These are phyloP conservation scores for Calonectria multiphialidica DNA, from an alignment of 2,329 filamentous ascomycete species.

Conservation along the genomic window DNA sequence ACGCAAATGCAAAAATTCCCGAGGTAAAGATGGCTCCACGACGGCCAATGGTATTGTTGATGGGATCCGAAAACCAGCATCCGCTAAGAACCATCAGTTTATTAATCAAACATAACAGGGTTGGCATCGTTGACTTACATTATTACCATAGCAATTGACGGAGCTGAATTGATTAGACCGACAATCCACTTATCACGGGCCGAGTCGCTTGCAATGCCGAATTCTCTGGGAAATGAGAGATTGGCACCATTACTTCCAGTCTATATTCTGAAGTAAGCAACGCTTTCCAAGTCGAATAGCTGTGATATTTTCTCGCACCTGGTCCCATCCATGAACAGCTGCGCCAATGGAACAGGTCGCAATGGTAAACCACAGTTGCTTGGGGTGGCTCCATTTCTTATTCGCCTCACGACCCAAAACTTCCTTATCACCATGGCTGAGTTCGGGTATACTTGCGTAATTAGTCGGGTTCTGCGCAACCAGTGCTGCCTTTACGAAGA, in stretches of 20 bases:
- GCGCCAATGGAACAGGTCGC: slow-evolving; percentile 46
- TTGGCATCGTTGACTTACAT: neutral
- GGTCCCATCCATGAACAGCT: slow-evolving; percentile 58
- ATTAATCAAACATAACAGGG: neutral
- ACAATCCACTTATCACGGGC: slow-evolving; percentile 61
- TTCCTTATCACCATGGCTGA: slow-evolving; percentile 41
- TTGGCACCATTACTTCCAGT: slow-evolving; percentile 56
- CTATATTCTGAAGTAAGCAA: neutral
- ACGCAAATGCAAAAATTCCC: slow-evolving; percentile 66
- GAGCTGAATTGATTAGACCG: slow-evolving; percentile 65
- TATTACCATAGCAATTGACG: slow-evolving; percentile 36
- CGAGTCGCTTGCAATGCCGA: slow-evolving; percentile 44
- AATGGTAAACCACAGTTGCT: slow-evolving; percentile 43
- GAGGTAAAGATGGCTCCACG: slow-evolving; percentile 63
- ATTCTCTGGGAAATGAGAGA: slow-evolving; percentile 51
- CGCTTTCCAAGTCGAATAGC: neutral
- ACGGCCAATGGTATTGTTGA: slow-evolving; percentile 48
- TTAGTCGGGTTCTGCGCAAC: slow-evolving; percentile 41
- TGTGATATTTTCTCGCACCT: slow-evolving; percentile 27
- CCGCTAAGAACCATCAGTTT: neutral
- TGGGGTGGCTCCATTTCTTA: slow-evolving; percentile 46
- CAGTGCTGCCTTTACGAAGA: slow-evolving; percentile 45
- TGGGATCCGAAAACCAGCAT: slow-evolving; percentile 50
- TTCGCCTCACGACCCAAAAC: slow-evolving; percentile 40
- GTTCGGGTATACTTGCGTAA: slow-evolving; percentile 37